Evolutionary conservation across 345 rosid species (phyloP), one percentile per base, ranked within the genome.

Genomic region (Citrus sp.): DNA sequence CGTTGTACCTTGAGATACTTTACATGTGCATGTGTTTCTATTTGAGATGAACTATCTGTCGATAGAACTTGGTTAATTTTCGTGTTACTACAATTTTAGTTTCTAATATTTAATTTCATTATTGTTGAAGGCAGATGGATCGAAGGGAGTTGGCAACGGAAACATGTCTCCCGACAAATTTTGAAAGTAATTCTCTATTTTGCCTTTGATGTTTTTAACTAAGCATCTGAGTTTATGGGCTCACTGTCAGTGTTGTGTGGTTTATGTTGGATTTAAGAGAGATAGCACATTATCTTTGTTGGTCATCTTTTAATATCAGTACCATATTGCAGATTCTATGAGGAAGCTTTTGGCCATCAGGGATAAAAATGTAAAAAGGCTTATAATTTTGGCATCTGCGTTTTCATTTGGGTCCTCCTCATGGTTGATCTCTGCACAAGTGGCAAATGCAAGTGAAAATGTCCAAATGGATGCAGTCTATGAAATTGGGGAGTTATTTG

Each of bases 71-170:
- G 12, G 60, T 75, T 27, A 67, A 72, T 42, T 34, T 78, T 63
- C 74, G 75, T 58, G 62, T 54, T 28, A 21, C 28, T 55, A 49
- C 55, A 49, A 68, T 61, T 55, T 75, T 78, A 79, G 34, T 68
- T 70, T 65, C 65, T 82, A 82, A 80, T 87, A 79, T 82, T 60
- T 38, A 49, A 42, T 80, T 74, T 77, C 71, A 72, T 74, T 90
- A 81, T 84, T 88, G 92, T 77, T 88, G 90, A 93, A 93, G 97
- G 93, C 94, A 93, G 95, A 90, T 88, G 87, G 84, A 79, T 84
- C 87, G 71, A 86, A 85, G 79, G 85, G 79, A 83, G 73, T 65
- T 81, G 83, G 77, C 79, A 55, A 80, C 66, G 65, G 86, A 75
- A 81, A 71, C 71, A 22, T 59, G 42, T 72, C 46, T 71, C 28